Evolutionary conservation across 2,329 filamentous ascomycete genomes (phyloP).

Genomic region (Fusarium anguioides): DNA sequence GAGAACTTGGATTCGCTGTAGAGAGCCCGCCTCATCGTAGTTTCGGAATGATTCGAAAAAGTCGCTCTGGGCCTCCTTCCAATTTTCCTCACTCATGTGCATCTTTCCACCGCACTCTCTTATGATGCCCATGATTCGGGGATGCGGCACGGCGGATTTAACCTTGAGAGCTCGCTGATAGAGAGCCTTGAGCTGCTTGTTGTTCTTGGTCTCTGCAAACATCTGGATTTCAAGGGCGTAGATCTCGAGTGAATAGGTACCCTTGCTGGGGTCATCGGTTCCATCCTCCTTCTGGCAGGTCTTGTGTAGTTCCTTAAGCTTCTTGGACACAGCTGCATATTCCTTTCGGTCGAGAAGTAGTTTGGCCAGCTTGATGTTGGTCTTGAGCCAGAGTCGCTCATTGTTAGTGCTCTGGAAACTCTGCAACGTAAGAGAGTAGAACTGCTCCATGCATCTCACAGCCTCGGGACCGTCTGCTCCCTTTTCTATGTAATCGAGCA

Average conservation of each 20-base stretch:
- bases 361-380: constrained; percentile 95
- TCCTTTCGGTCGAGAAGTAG: constrained; percentile 92
- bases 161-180: constrained; percentile 94
- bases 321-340: constrained; percentile 81
- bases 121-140: constrained; percentile 99
- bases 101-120: constrained; percentile 99
- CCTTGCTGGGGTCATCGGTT: constrained; percentile 90
- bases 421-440: constrained; percentile 92
- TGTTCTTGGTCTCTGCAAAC: constrained; percentile 96
- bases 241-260: constrained; percentile 94
- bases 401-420: constrained; percentile 99
- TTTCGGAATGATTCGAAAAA: constrained; percentile 99
- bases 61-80: constrained; percentile 95
- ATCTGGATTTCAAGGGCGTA: constrained; percentile 99
- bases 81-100: constrained; percentile 99
- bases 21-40: constrained; percentile 96
- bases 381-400: constrained; percentile 96
- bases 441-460: constrained; percentile 87
- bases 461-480: constrained; percentile 75
- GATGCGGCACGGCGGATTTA: constrained; percentile 96
- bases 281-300: constrained; percentile 91
- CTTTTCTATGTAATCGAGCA: constrained; percentile 98
- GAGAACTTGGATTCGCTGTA: constrained; percentile 95
- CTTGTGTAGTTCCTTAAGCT: constrained; percentile 87
- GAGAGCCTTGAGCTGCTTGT: constrained; percentile 92